phyloP scores from a whole-genome alignment of 805 yeast species.

The Suhomyces xylopsoci region DNA sequence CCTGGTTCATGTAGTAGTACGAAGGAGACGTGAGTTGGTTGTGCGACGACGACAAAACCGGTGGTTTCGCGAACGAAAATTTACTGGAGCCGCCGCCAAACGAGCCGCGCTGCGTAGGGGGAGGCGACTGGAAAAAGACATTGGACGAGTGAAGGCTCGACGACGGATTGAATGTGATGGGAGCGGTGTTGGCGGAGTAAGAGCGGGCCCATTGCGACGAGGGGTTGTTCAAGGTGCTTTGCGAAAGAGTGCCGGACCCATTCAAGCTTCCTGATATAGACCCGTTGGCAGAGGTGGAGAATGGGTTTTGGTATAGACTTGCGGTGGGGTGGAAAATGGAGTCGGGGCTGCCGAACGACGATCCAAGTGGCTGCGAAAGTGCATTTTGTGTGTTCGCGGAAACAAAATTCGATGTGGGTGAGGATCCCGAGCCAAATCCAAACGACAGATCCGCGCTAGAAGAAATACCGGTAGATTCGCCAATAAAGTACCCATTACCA shows the following conservation, averaged over 20 bases:
- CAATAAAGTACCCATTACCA: no score
- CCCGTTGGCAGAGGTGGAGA: not conserved
- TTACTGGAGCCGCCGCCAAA: conserved; percentile 1
- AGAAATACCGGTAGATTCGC: not conserved
- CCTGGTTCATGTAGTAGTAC: conserved; percentile 6
- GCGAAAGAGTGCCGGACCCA: not conserved
- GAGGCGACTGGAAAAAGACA: conserved; percentile 4
- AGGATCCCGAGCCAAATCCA: not conserved
- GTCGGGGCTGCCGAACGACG: not conserved
- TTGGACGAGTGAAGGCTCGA: not conserved
- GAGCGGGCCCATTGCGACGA: conserved; percentile 6
- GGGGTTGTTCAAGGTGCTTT: not conserved
- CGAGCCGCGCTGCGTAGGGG: not conserved
- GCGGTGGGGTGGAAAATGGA: not conserved
- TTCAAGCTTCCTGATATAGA: not conserved
- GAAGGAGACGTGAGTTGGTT: conserved; percentile 8
- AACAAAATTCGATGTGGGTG: not conserved
- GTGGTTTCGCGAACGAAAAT: not conserved
- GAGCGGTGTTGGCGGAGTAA: conserved; percentile 13
- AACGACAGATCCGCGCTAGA: not conserved
- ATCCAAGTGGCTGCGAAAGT: not conserved
- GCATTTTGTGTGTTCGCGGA: not conserved
- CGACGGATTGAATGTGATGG: conserved; percentile 5
- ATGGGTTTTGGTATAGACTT: not conserved
- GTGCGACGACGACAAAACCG: not conserved